Base-by-base conservation (phyloP, 768 basidiomycete species). In the Leccinum aurantiacum region DNA sequence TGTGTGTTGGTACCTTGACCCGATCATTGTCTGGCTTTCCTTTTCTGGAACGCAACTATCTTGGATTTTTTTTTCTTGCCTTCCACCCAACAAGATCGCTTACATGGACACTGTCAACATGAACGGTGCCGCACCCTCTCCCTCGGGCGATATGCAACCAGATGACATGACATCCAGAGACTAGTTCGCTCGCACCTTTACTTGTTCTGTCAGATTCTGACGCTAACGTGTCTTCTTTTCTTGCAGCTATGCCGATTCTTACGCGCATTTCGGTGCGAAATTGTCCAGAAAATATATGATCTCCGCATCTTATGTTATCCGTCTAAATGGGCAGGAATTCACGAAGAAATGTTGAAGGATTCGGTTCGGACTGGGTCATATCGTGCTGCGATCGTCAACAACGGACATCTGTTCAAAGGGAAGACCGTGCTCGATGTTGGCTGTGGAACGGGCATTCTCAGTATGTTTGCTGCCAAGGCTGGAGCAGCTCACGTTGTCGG, bases 331-430 rank as follows among this genome's bases (percentile, higher is more conserved):
- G 57, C 67, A 97, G 94, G 95, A 60, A 97, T 98, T 67, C 95
- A 98, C 74, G 95, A 98, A 78, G 97, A 99, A 79, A 99, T 99
- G 97, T 78, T 99, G 75, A 99, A 99, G 77, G 97, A 99, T 77
- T 78, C 80, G 41, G 94, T 99, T 65, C 89, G 97, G 62, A 99
- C 97, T 49, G 87, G 93, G 35, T 93, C 95, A 47, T 99, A 99
- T 83, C 89, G 93, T 65, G 82, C 87, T 60, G 93, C 95, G 62
- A 98, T 99, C 81, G 77, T 95, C 74, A 89, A 95, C 80, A 98
- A 98, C 76, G 79, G 83, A 10, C 95, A 98, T 75, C 78, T 99
- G 49, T 99, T 99, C 87, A 90, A 93, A 77, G 95, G 85, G 72
- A 99, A 98, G 80, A 91, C 89, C 37, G 97, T 99, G 3, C 82